Evolutionary conservation across 805 yeast genomes (phyloP).

Genomic region (Wickerhamomyces mucosus): DNA sequence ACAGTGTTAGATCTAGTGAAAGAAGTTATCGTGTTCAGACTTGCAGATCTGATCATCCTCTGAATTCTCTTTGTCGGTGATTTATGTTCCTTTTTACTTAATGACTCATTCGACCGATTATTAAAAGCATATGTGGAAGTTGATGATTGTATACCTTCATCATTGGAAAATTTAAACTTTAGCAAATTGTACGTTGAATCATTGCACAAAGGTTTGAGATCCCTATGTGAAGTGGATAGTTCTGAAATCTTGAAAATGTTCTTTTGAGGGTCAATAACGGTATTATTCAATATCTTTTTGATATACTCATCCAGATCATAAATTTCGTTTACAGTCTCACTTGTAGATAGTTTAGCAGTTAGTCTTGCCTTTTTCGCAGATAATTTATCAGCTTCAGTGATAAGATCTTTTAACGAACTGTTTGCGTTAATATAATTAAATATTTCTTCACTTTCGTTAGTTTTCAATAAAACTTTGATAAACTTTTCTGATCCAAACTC

Average conservation of each 20-base stretch:
- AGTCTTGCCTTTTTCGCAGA: conserved; percentile 15
- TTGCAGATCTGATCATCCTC: conserved; percentile 20
- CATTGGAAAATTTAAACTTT: conserved; percentile 4
- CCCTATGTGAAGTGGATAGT: conserved; percentile 6
- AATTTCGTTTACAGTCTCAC: conserved; percentile 11
- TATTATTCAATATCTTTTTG: conserved; percentile 3
- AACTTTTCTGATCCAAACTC: conserved; percentile 57
- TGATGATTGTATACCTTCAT: neutral
- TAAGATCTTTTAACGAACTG: conserved; percentile 15
- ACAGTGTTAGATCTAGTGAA: conserved; percentile 3
- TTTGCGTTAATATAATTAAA: conserved; percentile 14
- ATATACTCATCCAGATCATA: conserved; percentile 4
- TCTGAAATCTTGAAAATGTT: conserved; percentile 5
- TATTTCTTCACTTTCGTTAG: conserved; percentile 16
- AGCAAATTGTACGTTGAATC: conserved; percentile 9
- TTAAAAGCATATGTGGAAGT: neutral
- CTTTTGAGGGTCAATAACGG: conserved; percentile 11
- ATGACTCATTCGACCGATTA: conserved; percentile 1
- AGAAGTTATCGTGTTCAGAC: conserved; percentile 17
- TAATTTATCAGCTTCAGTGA: conserved; percentile 14
- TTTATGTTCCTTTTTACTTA: conserved; percentile 2
- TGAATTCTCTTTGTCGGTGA: conserved; percentile 16
- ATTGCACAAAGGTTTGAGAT: conserved; percentile 3
- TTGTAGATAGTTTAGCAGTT: conserved; percentile 13
- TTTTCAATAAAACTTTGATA: conserved; percentile 32